Percentiles rank a stretch among this genome's conserved stretches.
phyloP scores from a whole-genome alignment of 768 basidiomycete species.

The Mycena galopus region DNA sequence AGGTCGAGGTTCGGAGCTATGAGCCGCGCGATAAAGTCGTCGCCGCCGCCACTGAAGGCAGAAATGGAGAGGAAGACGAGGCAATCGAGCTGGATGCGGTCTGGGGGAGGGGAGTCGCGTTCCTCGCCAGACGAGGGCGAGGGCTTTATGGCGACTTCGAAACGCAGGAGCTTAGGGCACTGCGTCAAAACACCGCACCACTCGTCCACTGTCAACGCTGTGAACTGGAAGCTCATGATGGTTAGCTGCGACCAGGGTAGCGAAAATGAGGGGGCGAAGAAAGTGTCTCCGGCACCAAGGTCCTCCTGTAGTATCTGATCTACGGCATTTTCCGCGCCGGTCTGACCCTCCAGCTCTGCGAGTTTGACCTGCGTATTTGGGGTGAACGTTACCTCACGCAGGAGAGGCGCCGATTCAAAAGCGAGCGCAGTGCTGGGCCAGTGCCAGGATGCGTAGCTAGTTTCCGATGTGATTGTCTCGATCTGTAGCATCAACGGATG shows the following conservation, averaged over 20 bases:
- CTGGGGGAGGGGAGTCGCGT: neutral
- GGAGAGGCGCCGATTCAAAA: neutral
- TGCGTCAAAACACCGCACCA: slow-evolving; percentile 13
- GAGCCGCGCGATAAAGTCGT: slow-evolving; percentile 5
- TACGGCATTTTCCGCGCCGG: too few species aligned
- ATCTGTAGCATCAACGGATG: neutral
- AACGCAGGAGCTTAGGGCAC: neutral
- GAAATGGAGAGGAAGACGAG: slow-evolving; percentile 11
- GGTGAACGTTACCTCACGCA: slow-evolving; percentile 1
- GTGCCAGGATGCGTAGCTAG: neutral
- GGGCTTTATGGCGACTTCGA: neutral
- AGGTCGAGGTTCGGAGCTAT: neutral
- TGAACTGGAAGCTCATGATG: neutral
- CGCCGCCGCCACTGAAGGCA: slow-evolving; percentile 13
- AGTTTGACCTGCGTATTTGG: neutral
- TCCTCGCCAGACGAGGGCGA: neutral
- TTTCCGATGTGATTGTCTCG: neutral
- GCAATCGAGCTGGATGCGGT: neutral
- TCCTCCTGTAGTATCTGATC: neutral
- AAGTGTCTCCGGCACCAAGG: neutral
- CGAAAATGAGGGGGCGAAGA: slow-evolving; percentile 8
- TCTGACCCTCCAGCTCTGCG: neutral
- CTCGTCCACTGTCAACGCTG: neutral
- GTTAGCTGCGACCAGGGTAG: slow-evolving; percentile 22
- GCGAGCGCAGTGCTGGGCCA: slow-evolving; percentile 12